phyloP scores from a whole-genome alignment of 1,284 basidiomycete genomes.

The Xerocomus alliaceus region DNA sequence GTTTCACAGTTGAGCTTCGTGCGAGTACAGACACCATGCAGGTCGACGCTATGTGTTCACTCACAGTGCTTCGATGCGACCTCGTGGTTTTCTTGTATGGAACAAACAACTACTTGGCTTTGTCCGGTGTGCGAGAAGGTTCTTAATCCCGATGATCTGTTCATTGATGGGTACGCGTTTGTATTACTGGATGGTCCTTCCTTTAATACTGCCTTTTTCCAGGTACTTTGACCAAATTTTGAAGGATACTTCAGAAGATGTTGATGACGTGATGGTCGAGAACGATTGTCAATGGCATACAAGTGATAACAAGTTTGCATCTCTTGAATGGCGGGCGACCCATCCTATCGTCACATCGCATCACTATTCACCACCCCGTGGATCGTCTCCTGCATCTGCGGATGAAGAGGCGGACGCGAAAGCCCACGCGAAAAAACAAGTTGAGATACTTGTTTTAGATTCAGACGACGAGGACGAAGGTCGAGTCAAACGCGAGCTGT shows the following conservation, averaged over 20 bases:
- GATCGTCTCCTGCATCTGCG: constrained; percentile 42
- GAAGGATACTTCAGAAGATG: constrained; percentile 73
- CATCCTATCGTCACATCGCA: constrained; percentile 49
- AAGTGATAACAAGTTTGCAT: constrained; percentile 83
- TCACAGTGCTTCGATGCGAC: constrained; percentile 95
- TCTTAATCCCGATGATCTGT: constrained; percentile 81
- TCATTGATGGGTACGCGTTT: constrained; percentile 84
- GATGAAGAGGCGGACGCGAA: constrained; percentile 51
- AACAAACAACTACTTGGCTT: constrained; percentile 94
- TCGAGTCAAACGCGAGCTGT: constrained; percentile 74
- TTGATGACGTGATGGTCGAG: constrained; percentile 94
- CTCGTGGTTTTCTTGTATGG: constrained; percentile 95
- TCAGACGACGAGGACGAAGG: constrained; percentile 80
- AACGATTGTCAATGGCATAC: constrained; percentile 97
- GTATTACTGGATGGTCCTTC: not conserved
- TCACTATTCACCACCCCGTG: constrained; percentile 43
- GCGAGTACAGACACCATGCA: constrained; percentile 85
- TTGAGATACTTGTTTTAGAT: constrained; percentile 77
- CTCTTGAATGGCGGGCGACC: constrained; percentile 67
- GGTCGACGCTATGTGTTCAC: constrained; percentile 87
- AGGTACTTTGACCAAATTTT: constrained; percentile 89
- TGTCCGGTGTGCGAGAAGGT: constrained; percentile 94
- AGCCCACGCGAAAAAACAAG: constrained; percentile 49
- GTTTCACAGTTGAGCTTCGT: constrained; percentile 82
- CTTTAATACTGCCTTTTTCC: constrained; percentile 3